Evolutionary conservation across 805 yeast species (phyloP).

Genomic region (Suhomyces tanzawaensis): DNA sequence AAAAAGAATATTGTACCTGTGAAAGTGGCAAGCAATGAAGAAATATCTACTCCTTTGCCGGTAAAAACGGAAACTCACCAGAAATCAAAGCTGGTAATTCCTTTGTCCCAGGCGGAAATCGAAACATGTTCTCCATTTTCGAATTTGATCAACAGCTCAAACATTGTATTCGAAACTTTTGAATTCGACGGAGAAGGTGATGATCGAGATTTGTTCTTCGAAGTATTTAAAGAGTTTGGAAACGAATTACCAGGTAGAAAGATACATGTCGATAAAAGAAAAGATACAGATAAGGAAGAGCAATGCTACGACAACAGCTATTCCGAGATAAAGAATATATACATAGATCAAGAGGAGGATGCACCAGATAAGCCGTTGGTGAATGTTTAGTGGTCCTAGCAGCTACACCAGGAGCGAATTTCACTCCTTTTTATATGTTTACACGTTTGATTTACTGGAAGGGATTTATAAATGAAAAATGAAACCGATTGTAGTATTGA

Average conservation of each 20-base stretch:
- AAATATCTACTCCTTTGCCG: background rate
- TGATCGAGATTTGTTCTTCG: constrained; percentile 17
- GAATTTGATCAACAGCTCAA: constrained; percentile 28
- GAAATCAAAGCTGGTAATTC: constrained; percentile 17
- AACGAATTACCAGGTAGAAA: constrained; percentile 9
- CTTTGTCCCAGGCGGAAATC: constrained; percentile 53
- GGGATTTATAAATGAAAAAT: too few species aligned
- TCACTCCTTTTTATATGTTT: too few species aligned
- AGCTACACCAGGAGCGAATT: too few species aligned
- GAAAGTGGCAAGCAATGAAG: background rate
- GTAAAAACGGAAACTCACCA: background rate
- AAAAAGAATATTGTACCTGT: too few species aligned
- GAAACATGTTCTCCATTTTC: constrained; percentile 49
- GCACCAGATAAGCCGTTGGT: background rate
- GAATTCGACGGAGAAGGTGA: constrained; percentile 15
- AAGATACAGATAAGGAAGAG: background rate
- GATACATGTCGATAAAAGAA: constrained; percentile 1
- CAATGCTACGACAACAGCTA: background rate
- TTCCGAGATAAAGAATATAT: background rate
- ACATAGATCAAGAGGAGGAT: constrained; percentile 3
- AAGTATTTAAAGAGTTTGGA: constrained; percentile 25
- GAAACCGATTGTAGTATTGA: constrained; percentile 1
- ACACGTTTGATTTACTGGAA: background rate
- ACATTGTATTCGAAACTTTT: constrained; percentile 31
- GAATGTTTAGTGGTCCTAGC: background rate